Conservation (phyloP, 495 filamentous ascomycete species). For the Letharia lupina region DNA sequence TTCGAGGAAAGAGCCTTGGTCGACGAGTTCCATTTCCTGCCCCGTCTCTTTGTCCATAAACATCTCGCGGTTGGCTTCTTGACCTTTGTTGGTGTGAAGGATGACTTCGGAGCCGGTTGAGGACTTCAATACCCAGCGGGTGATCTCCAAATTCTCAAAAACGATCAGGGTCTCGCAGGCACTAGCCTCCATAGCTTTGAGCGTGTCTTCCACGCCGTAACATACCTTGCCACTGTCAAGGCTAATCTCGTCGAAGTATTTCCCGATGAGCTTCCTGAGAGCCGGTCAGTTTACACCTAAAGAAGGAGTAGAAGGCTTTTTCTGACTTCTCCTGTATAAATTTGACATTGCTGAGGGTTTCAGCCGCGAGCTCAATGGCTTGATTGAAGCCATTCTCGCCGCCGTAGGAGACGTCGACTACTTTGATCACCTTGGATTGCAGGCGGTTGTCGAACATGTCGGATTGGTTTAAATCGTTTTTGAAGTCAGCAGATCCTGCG, state of each 20-base stretch:
- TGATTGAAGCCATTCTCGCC: constrained; percentile 99
- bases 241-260: constrained; percentile 97
- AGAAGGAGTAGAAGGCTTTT: too few species aligned
- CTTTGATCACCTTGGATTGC: constrained; percentile 92
- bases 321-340: constrained; percentile 89
- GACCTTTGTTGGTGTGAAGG: constrained; percentile 79
- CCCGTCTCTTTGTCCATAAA: constrained; percentile 94
- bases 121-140: constrained; percentile 79
- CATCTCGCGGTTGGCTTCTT: constrained; percentile 68
- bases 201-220: constrained; percentile 94
- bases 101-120: constrained; percentile 60
- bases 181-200: constrained; percentile 94
- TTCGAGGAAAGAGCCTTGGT: constrained; percentile 85
- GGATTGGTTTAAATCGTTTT: constrained; percentile 95
- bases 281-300: too few species aligned
- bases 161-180: constrained; percentile 92
- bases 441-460: constrained; percentile 93
- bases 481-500: constrained; percentile 97
- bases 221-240: constrained; percentile 93
- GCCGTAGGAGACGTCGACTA: constrained; percentile 96
- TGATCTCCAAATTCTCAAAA: constrained; percentile 94
- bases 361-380: constrained; percentile 87
- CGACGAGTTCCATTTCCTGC: constrained; percentile 87
- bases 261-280: constrained; percentile 75
- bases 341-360: constrained; percentile 98